Base-by-base conservation (phyloP, 2,329 filamentous ascomycete species). In the Tolypocladium paradoxum region DNA sequence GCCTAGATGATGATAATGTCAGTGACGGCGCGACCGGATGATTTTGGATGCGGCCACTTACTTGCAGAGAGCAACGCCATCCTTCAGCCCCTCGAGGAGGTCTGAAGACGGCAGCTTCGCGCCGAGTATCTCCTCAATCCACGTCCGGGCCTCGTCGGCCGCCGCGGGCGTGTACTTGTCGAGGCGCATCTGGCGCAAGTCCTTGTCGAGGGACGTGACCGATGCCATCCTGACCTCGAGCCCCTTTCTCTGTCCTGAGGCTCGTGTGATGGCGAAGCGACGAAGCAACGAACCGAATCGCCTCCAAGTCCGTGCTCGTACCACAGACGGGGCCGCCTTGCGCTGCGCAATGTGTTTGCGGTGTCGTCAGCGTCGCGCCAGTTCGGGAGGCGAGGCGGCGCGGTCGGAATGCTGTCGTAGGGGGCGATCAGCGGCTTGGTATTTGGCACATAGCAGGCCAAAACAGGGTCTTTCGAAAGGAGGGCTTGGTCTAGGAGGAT, bases 51-150 rank as follows among this genome's bases (percentile, higher is more conserved):
- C 50, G 29, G 35, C 48, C 24, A 66, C 83, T 62, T 78, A 95
- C 89, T 85, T 92, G 88, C 93, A 99, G 31, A 99, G 79, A 34
- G 87, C 87, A 38, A 92, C 87, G 51, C 93, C 93, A 77, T 97
- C 90, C 71, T 91, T 95, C 49, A 99, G 76, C 20, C 80, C 82
- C 54, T 93, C 89, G 16, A 99, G 78, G 49, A 99, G 76, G 70
- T 99, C 93, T 33, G 81, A 79, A 7, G 81, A 70, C 0, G 86
- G 74, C 53, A 97, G 75, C 50, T 76, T 80, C 66, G 91, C 85
- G 57, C 87, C 88, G 35, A 99, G 73, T 2, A 83, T 78, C 38
- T 83, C 79, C 69, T 96, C 90, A 58, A 99, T 91, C 90, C 93
- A 99, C 58, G 76, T 70, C 48, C 85, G 84, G 22, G 83, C 86